Percentiles rank a stretch among this genome's conserved stretches.
These are phyloP conservation scores for Suhomyces faveliae DNA, from an alignment of 805 yeast species.

Conservation along the genomic window DNA sequence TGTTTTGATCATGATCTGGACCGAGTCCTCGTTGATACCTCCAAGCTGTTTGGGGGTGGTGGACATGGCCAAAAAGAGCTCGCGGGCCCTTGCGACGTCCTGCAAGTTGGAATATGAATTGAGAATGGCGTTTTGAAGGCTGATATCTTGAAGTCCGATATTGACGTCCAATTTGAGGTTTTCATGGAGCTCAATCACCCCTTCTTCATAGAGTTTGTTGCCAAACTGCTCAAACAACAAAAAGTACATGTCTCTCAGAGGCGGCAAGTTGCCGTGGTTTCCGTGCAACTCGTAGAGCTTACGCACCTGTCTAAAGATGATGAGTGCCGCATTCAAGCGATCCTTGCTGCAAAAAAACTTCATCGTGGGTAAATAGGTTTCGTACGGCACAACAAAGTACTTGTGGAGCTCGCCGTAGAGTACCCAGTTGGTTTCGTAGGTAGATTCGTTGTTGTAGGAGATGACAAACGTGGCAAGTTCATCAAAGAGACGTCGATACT, in stretches of 20 bases:
- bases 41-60: conserved; percentile 46
- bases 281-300: conserved; percentile 54
- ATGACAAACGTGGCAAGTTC: conserved; percentile 31
- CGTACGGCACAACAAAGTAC: conserved; percentile 57
- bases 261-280: conserved; percentile 20
- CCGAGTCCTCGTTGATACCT: conserved; percentile 62
- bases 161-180: conserved; percentile 59
- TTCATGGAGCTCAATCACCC: conserved; percentile 62
- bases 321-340: conserved; percentile 60
- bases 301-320: conserved; percentile 60
- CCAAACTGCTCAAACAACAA: conserved; percentile 64
- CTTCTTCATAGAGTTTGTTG: conserved; percentile 55
- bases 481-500: conserved; percentile 29
- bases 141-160: conserved; percentile 51
- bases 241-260: conserved; percentile 53
- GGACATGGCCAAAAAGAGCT: conserved; percentile 58
- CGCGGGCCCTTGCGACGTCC: conserved; percentile 55
- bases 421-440: conserved; percentile 53
- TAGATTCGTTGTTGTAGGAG: conserved; percentile 26
- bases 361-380: conserved; percentile 58
- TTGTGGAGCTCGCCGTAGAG: conserved; percentile 56
- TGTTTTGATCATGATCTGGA: conserved; percentile 64
- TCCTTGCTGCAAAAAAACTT: conserved; percentile 51
- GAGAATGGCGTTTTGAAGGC: conserved; percentile 59
- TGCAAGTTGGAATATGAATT: conserved; percentile 61